Conservation (phyloP, 257 asterid species). For the Verbena officinalis region DNA sequence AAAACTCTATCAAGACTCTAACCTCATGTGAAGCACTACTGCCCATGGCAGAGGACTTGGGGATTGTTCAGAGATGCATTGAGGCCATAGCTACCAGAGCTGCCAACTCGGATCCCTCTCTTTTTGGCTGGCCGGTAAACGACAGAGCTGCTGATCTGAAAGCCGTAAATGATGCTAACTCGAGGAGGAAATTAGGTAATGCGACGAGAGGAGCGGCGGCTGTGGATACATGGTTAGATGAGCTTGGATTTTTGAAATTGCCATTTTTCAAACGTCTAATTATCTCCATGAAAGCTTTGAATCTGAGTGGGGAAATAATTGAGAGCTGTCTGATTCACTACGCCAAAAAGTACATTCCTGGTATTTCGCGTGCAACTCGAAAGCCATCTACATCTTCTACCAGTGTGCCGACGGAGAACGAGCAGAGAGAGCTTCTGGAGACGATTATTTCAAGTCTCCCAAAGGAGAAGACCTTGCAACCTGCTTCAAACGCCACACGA, state of each 20-base stretch:
- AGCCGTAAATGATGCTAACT: slow-evolving; percentile 27
- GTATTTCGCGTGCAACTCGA: slow-evolving; percentile 69
- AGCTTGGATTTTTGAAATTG: slow-evolving; percentile 58
- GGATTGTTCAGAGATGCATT: slow-evolving; percentile 72
- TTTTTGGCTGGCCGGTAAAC: slow-evolving; percentile 94
- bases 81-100: slow-evolving; percentile 70
- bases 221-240: slow-evolving; percentile 75
- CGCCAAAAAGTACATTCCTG: slow-evolving; percentile 80
- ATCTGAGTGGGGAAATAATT: slow-evolving; percentile 68
- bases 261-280: slow-evolving; percentile 68
- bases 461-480: slow-evolving; percentile 40
- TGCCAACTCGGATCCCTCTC: slow-evolving; percentile 71
- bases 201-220: slow-evolving; percentile 28
- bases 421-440: slow-evolving; percentile 88
- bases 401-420: slow-evolving; percentile 56
- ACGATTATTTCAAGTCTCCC: slow-evolving; percentile 70
- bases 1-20: slow-evolving; percentile 50
- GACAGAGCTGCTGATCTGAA: slow-evolving; percentile 40
- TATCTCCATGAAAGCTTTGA: slow-evolving; percentile 58
- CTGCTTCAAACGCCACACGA: slow-evolving; percentile 52
- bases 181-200: slow-evolving; percentile 34
- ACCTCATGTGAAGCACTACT: slow-evolving; percentile 58
- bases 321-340: slow-evolving; percentile 84
- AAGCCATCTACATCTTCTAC: slow-evolving; percentile 56
- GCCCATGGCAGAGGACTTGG: slow-evolving; percentile 68